Conservation (phyloP, 371 early-diverging fungal species). For the Basidiobolus heterosporus region DNA sequence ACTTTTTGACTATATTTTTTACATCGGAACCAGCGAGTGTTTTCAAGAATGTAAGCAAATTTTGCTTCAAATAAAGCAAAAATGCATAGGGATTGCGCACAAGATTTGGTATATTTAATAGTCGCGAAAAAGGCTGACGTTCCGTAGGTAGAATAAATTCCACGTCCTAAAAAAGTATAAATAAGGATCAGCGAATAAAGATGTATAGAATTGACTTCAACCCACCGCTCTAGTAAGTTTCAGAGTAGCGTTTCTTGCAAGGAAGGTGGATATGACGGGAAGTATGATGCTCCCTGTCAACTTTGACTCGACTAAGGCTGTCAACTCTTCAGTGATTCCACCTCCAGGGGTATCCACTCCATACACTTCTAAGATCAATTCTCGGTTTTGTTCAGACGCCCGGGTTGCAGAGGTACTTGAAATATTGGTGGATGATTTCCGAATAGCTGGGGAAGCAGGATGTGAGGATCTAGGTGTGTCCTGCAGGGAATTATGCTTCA, state of each 20-base stretch:
- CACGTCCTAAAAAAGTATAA: conserved; percentile 24
- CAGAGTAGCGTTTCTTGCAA: conserved; percentile 48
- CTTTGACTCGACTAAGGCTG: conserved; percentile 41
- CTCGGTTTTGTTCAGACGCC: conserved; percentile 13
- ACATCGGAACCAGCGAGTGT: conserved; percentile 38
- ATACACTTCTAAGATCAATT: conserved; percentile 48
- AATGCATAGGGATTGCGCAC: conserved; percentile 39
- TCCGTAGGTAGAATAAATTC: conserved; percentile 48
- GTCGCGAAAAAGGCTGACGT: conserved; percentile 17
- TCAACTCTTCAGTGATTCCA: conserved; percentile 46
- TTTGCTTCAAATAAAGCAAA: conserved; percentile 45
- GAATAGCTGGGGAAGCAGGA: conserved; percentile 10
- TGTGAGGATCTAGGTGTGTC: not conserved
- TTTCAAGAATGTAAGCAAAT: conserved; percentile 26
- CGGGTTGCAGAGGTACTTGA: not conserved
- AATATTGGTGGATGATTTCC: conserved; percentile 10
- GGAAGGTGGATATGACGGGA: conserved; percentile 42
- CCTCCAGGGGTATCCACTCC: conserved; percentile 48
- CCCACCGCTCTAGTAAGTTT: conserved; percentile 38
- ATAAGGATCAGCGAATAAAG: not conserved
- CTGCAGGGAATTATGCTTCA: not conserved
- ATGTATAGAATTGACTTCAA: conserved; percentile 11
- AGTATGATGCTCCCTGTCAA: conserved; percentile 43
- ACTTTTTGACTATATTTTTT: conserved; percentile 19
- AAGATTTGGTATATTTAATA: conserved; percentile 25